A percentile compares a stretch with the other conserved stretches of the same genome.
Conservation (phyloP, 352 stramenopile species). For the Phytophthora litchii region DNA sequence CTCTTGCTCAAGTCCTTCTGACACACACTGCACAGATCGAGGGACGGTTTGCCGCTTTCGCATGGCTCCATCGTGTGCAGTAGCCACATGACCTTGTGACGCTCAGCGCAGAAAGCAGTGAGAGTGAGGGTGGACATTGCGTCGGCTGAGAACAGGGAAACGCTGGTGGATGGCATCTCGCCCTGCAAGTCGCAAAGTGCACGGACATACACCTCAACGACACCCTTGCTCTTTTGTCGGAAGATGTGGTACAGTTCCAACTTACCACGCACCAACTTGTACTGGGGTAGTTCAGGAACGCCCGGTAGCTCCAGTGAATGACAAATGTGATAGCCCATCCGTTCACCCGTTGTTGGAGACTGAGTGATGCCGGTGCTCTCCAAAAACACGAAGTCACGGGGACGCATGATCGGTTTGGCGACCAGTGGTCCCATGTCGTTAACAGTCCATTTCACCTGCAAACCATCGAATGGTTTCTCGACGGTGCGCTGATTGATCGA, state of each 20-base stretch:
- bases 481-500: slow-evolving; percentile 28
- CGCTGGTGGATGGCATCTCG: slow-evolving; percentile 33
- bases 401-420: slow-evolving; percentile 32
- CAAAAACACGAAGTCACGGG: slow-evolving; percentile 51
- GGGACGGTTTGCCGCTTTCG: slow-evolving; percentile 28
- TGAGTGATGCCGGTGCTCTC: slow-evolving; percentile 49
- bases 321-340: slow-evolving; percentile 54
- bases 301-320: slow-evolving; percentile 49
- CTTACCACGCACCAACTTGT: slow-evolving; percentile 49
- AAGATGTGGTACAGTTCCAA: slow-evolving; percentile 50
- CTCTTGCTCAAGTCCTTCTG: slow-evolving; percentile 46
- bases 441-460: slow-evolving; percentile 47
- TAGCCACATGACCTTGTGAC: slow-evolving; percentile 55
- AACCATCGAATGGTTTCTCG: slow-evolving; percentile 35
- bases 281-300: slow-evolving; percentile 31
- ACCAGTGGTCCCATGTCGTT: slow-evolving; percentile 42
- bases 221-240: slow-evolving; percentile 39
- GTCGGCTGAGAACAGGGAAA: slow-evolving; percentile 36
- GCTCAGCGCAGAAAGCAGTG: slow-evolving; percentile 35
- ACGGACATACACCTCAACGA: slow-evolving; percentile 51
- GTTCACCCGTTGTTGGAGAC: slow-evolving; percentile 39
- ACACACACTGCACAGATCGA: slow-evolving; percentile 41
- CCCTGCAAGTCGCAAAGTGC: slow-evolving; percentile 37
- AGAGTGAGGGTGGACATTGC: slow-evolving; percentile 32
- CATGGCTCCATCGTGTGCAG: slow-evolving; percentile 32